These are phyloP conservation scores for Camelina sativa DNA, from an alignment of 345 rosid species.

Conservation along the genomic window DNA sequence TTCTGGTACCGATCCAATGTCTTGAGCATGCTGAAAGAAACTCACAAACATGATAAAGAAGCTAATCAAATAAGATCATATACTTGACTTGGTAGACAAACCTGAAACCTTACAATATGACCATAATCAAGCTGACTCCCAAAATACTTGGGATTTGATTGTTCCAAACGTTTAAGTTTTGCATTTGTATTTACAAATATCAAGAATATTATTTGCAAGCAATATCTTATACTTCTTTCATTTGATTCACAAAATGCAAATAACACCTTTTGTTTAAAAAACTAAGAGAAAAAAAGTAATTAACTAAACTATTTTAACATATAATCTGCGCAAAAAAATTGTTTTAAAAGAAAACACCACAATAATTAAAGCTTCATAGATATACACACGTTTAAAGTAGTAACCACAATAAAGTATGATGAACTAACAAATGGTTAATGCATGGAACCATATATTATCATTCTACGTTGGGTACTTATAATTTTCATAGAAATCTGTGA, in stretches of 20 bases:
- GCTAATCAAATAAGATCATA: constrained; percentile 3
- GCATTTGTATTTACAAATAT: background rate
- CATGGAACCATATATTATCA: constrained; percentile 42
- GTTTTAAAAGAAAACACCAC: background rate
- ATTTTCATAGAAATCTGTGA: constrained; percentile 42
- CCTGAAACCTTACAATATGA: background rate
- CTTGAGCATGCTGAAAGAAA: constrained; percentile 77
- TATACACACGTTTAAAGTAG: constrained; percentile 28
- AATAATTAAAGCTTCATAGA: constrained; percentile 16
- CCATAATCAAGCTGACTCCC: background rate
- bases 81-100: constrained; percentile 6
- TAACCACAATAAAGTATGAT: constrained; percentile 29
- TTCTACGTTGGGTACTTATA: constrained; percentile 45
- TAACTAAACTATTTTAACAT: background rate
- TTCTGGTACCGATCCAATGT: constrained; percentile 93
- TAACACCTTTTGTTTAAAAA: too few relatives aligned
- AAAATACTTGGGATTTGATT: background rate
- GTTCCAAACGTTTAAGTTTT: background rate
- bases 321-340: background rate
- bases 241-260: constrained; percentile 5
- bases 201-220: background rate
- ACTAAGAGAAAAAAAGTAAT: background rate
- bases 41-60: background rate
- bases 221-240: background rate
- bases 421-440: constrained; percentile 45